phyloP scores from a whole-genome alignment of 495 filamentous ascomycete species.

The Lasiosphaeris hirsuta region DNA sequence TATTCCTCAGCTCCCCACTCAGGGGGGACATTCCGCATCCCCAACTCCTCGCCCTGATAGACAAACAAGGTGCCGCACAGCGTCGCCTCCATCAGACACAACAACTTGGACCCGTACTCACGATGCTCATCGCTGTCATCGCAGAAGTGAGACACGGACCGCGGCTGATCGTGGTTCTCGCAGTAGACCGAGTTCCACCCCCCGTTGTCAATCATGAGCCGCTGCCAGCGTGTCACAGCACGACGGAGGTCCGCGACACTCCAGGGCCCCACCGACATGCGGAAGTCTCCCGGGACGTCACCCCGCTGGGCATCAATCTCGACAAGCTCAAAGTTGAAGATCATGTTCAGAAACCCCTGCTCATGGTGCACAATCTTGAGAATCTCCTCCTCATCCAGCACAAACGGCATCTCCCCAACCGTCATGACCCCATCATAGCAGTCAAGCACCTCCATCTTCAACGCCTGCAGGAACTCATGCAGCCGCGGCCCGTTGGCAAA shows the following conservation, averaged over 20 bases:
- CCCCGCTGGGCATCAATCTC: constrained; percentile 51
- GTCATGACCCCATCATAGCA: neutral
- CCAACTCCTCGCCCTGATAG: constrained; percentile 72
- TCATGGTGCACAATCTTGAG: neutral
- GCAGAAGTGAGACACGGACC: constrained; percentile 55
- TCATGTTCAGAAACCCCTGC: constrained; percentile 43
- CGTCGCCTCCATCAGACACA: constrained; percentile 54
- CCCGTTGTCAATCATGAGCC: constrained; percentile 54
- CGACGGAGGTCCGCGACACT: constrained; percentile 47
- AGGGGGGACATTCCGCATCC: constrained; percentile 62
- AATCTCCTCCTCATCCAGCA: neutral
- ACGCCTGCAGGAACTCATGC: constrained; percentile 58
- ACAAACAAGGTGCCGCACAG: constrained; percentile 47
- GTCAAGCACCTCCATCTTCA: constrained; percentile 21
- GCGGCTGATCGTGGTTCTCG: constrained; percentile 66
- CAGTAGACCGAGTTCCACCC: constrained; percentile 68
- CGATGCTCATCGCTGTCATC: constrained; percentile 47
- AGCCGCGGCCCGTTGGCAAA: constrained; percentile 61
- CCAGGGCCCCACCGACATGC: constrained; percentile 26
- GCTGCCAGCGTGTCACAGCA: constrained; percentile 56
- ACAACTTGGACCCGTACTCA: constrained; percentile 54
- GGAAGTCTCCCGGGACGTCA: constrained; percentile 48
- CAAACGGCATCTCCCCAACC: constrained; percentile 9
- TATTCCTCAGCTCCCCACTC: constrained; percentile 61
- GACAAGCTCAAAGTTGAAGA: constrained; percentile 58